Percentiles rank a stretch among this genome's conserved stretches.
These are phyloP conservation scores for Xylaria sp. DNA, from an alignment of 2,329 filamentous ascomycete genomes.

Conservation along the genomic window DNA sequence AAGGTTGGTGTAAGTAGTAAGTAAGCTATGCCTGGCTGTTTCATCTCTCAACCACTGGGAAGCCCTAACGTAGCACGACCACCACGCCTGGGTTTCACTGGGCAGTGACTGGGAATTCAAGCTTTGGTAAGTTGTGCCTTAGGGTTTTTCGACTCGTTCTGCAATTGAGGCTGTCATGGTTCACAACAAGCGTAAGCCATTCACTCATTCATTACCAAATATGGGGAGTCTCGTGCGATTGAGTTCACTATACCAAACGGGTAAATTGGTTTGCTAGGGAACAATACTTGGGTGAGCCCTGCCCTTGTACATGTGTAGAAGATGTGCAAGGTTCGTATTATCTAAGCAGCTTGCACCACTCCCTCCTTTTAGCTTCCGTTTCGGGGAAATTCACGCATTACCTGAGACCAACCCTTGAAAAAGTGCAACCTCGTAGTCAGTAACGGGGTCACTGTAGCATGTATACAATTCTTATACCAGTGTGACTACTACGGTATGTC, in stretches of 20 bases:
- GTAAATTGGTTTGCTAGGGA: too few species aligned
- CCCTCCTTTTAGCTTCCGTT: not conserved
- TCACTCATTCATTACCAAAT: not conserved
- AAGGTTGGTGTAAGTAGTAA: too few species aligned
- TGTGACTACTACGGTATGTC: not conserved
- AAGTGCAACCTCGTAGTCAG: conserved; percentile 37
- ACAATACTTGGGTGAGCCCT: not conserved
- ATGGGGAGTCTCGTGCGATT: not conserved
- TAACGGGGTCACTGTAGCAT: not conserved
- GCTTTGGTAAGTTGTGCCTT: not conserved
- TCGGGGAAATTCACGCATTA: conserved; percentile 36
- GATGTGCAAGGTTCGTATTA: conserved; percentile 11
- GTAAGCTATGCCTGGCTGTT: conserved; percentile 18
- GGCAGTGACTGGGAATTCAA: conserved; percentile 20
- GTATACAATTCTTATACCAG: not conserved
- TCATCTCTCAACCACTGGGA: conserved; percentile 33
- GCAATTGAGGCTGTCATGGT: not conserved
- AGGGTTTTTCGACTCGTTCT: not conserved
- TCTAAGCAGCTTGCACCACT: conserved; percentile 35
- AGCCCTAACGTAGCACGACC: conserved; percentile 17
- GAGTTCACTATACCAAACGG: not conserved
- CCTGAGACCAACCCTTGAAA: conserved; percentile 46
- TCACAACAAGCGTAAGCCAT: not conserved
- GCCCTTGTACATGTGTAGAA: conserved; percentile 5
- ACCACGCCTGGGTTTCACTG: conserved; percentile 29